Evolutionary conservation across 2,329 filamentous ascomycete genomes (phyloP).

Genomic region (Sclerotinia subarctica): DNA sequence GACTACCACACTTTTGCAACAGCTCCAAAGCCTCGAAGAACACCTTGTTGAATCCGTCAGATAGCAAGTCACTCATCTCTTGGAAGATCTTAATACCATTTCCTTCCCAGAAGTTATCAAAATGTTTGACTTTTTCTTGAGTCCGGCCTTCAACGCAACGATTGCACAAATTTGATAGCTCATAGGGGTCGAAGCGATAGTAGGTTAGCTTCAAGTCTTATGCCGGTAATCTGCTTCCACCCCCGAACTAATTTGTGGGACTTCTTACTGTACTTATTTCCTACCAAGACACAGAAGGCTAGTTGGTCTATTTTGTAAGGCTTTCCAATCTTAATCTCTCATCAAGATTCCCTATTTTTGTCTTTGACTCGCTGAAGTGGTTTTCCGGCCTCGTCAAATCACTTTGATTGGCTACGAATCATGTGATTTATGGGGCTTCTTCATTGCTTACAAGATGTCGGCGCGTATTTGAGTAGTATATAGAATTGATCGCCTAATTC

Average conservation of each 20-base stretch:
- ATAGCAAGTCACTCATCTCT: neutral
- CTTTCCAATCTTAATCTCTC: neutral
- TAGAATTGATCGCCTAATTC: slow-evolving; percentile 1
- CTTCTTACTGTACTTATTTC: neutral
- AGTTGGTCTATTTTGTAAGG: neutral
- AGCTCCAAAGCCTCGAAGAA: neutral
- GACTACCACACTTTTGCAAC: neutral
- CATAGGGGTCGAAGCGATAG: neutral
- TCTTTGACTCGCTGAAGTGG: slow-evolving; percentile 1
- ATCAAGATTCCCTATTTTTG: slow-evolving; percentile 5
- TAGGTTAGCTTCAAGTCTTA: neutral
- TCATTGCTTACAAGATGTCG: neutral
- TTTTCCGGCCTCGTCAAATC: neutral
- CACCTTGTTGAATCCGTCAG: neutral
- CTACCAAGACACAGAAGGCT: neutral
- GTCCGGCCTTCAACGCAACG: neutral
- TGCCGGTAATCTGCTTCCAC: neutral
- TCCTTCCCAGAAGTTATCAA: neutral
- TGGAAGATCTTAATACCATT: neutral
- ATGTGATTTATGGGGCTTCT: slow-evolving; percentile 3
- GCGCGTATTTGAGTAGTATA: slow-evolving; percentile 1
- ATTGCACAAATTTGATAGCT: neutral
- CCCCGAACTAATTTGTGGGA: neutral
- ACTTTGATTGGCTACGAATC: slow-evolving; percentile 6
- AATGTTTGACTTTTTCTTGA: neutral